Evolutionary conservation across 805 yeast genomes (phyloP), one percentile per base, ranked within the genome.

Genomic region (Hyphopichia homilentoma): DNA sequence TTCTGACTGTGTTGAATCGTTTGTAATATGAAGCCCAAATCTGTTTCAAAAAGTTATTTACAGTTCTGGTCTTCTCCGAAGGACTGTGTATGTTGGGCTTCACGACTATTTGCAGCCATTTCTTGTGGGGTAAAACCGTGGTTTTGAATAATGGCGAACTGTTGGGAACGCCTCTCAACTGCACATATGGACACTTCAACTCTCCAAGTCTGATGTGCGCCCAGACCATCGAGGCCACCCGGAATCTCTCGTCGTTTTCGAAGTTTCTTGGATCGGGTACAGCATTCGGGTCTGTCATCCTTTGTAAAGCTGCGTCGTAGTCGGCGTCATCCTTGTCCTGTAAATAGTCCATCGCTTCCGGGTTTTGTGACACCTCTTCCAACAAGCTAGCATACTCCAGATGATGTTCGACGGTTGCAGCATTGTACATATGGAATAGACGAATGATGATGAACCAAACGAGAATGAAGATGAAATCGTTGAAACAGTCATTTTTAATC

Each of bases 381-480:
- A 59, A 38, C 21, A 58, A 39, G 23, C 39, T 48, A 34, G 52
- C 56, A 36, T 43, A 58, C 30, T 58, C 64, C 34, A 52, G 41
- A 37, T 49, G 54, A 34, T 46, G 48, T 13, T 54, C 59, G 18
- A 44, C 38, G 17, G 48, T 33, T 39, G 35, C 34, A 28, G 45
- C 43, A 4, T 36, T 32, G 22, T 43, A 45, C 16, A 37, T 32
- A 32, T 49, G 52, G 35, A 43, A 54, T 22, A 35, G 41, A 19
- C 48, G 43, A 16, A 51, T 41, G 13, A 44, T 25, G 16, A 56
- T 50, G 38, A 49, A 57, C 54, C 59, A 58, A 20, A 45, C 43
- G 17, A 50, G 48, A 28, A 54, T 37, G 40, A 39, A 51, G 2
- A 52, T 22, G 3, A 52, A 37, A 37, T 54, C 62, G 3, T 47